Evolutionary conservation across 208 protist species (phyloP), one percentile per base, ranked within the genome.

Genomic region (Borovskyia barvae): DNA sequence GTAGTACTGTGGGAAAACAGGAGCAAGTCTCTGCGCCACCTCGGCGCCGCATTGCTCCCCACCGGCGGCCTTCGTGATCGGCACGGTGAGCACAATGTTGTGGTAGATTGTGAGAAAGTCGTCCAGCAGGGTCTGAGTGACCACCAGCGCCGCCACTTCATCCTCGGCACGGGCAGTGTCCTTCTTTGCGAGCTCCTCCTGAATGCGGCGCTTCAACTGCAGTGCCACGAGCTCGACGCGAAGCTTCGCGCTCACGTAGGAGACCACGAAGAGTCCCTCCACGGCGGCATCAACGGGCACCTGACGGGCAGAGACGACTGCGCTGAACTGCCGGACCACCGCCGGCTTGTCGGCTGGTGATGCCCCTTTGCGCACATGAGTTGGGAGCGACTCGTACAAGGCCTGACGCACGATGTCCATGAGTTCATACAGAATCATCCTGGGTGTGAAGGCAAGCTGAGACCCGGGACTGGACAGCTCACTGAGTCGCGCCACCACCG

Each of bases 221-320:
- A 74, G 59, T 4, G 63, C 5, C 50, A 80, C 64, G 45, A 84
- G 55, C 66, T 92, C 85, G 14, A 87, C 46, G 17, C 77, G 75
- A 36, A 92, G 72, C 62, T 87, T 84, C 22, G 77, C 70, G 43
- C 79, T 85, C 15, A 84, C 77, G 54, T 79, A 90, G 28, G 73
- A 62, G 0, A 85, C 57, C 12, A 56, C 52, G 60, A 82, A 72
- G 36, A 88, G 69, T 0, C 70, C 72, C 57, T 86, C 75, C 22
- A 77, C 64, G 4, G 83, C 69, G 11, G 62, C 68, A 28, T 69
- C 69, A 2, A 81, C 51, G 17, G 80, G 81, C 28, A 87, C 66
- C 12, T 48, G 55, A 22, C 85, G 69, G 9, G 80, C 50, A 4
- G 75, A 75, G 9, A 69, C 51, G 19, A 70, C 74, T 26, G 48